phyloP scores from a whole-genome alignment of 805 yeast species.

The Candida alai region DNA sequence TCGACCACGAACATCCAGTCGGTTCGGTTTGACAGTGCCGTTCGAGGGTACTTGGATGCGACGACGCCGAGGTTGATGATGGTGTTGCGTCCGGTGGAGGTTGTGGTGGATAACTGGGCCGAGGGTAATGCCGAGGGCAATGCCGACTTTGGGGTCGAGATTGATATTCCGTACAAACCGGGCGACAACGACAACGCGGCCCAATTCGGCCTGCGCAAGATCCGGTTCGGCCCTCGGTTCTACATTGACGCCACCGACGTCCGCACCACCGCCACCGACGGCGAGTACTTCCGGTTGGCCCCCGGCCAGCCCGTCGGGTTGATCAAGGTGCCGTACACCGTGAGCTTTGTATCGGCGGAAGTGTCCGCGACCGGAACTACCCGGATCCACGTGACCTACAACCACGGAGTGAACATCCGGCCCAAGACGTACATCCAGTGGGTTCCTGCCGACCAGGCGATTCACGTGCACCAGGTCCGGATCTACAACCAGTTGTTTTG shows the following conservation, averaged over 20 bases:
- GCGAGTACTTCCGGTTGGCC: conserved; percentile 88
- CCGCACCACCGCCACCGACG: conserved; percentile 59
- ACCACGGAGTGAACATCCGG: conserved; percentile 61
- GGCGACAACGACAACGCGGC: conserved; percentile 38
- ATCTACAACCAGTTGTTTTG: conserved; percentile 83
- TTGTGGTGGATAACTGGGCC: conserved; percentile 75
- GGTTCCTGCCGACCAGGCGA: conserved; percentile 71
- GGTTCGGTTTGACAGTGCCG: conserved; percentile 82
- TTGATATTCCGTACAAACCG: conserved; percentile 86
- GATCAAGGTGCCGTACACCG: conserved; percentile 82
- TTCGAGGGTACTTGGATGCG: conserved; percentile 82
- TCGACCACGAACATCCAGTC: conserved; percentile 88
- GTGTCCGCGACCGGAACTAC: conserved; percentile 63
- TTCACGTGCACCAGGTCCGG: conserved; percentile 70
- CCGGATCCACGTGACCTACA: conserved; percentile 76
- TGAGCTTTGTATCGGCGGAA: conserved; percentile 66
- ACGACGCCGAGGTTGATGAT: conserved; percentile 94
- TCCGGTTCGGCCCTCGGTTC: conserved; percentile 72
- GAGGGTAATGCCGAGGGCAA: no score
- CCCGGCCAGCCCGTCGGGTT: conserved; percentile 95
- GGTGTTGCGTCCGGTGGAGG: conserved; percentile 80
- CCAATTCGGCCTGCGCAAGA: conserved; percentile 56
- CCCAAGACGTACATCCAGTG: conserved; percentile 98
- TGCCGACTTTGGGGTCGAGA: conserved; percentile 64
- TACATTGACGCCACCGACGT: conserved; percentile 90